Base-by-base conservation (phyloP, 2,329 filamentous ascomycete species). In the Fusarium temperatum region DNA sequence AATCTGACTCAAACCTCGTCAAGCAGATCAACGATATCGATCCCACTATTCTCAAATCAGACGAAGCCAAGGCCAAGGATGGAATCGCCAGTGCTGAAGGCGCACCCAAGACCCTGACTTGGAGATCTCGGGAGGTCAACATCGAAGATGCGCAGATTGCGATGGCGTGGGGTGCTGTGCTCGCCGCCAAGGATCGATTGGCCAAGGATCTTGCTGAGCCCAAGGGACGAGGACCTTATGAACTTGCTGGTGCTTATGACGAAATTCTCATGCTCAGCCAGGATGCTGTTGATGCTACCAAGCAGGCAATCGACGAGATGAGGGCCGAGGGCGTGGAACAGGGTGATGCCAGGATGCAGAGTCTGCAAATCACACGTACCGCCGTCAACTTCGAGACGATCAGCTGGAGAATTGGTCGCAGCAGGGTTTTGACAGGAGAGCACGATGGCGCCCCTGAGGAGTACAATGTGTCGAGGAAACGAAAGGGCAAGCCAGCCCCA, bases 131-230 rank as follows among this genome's bases (percentile, higher is more conserved):
- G 47, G 92, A 92, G 70, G 96, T 98, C 22, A 91, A 92, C 74
- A 93, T 99, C 59, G 95, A 98, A 77, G 96, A 99, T 83, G 95
- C 96, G 32, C 92, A 94, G 56, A 98, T 98, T 77, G 94, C 95
- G 3, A 89, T 95, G 74, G 93, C 95, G 11, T 89, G 98, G 79
- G 93, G 91, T 15, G 87, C 91, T 26, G 92, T 96, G 9, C 84
- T 87, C 50, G 84, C 82, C 13, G 89, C 89, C 42, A 88, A 87
- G 70, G 80, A 83, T 26, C 83, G 82, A 14, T 79, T 92, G 41
- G 81, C 85, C 3, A 82, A 87, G 63, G 86, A 84, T 62, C 79
- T 91, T 47, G 80, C 83, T 6, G 84, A 85, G 13, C 79, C 83
- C 7, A 77, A 79, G 42, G 81, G 84, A 38, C 82, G 84, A 67